These are phyloP conservation scores for Camptophora hylomeconis DNA, from an alignment of 2,329 filamentous ascomycete genomes.

Conservation along the genomic window DNA sequence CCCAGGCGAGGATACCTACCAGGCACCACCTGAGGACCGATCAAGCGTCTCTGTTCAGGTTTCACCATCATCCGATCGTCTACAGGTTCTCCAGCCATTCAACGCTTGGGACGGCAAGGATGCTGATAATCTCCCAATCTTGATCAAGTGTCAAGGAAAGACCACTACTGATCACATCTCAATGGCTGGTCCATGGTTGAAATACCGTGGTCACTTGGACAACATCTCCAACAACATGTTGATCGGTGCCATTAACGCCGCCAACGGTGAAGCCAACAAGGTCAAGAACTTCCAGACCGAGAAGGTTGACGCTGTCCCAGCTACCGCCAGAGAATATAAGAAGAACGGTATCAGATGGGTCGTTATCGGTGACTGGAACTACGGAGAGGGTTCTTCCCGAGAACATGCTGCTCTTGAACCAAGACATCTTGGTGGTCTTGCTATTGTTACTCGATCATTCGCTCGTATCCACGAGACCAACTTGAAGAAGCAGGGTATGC, in stretches of 20 bases:
- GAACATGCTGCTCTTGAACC: conserved; percentile 98
- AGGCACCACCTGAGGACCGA: conserved; percentile 79
- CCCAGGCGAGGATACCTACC: conserved; percentile 85
- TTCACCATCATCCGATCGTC: conserved; percentile 79
- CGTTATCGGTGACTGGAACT: conserved; percentile 98
- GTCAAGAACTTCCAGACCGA: conserved; percentile 80
- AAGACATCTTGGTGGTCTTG: conserved; percentile 88
- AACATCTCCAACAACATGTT: conserved; percentile 99
- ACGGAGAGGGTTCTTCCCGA: conserved; percentile 93
- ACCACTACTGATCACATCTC: conserved; percentile 96
- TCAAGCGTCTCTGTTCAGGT: conserved; percentile 62
- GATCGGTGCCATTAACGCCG: conserved; percentile 91
- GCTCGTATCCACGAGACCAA: conserved; percentile 99
- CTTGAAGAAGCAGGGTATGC: conserved; percentile 99
- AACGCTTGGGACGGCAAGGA: conserved; percentile 85
- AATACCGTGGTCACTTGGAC: conserved; percentile 97
- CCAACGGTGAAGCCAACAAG: conserved; percentile 96
- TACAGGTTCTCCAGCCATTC: conserved; percentile 84
- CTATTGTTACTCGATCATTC: conserved; percentile 90
- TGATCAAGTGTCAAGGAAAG: conserved; percentile 95
- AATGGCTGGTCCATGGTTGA: conserved; percentile 93
- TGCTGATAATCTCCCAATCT: conserved; percentile 66
- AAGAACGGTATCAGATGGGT: conserved; percentile 92
- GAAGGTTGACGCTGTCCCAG: conserved; percentile 77
- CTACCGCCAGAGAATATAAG: conserved; percentile 97